Conservation (phyloP, 148 eudicot genomes). For the Suaeda aralocaspica region DNA sequence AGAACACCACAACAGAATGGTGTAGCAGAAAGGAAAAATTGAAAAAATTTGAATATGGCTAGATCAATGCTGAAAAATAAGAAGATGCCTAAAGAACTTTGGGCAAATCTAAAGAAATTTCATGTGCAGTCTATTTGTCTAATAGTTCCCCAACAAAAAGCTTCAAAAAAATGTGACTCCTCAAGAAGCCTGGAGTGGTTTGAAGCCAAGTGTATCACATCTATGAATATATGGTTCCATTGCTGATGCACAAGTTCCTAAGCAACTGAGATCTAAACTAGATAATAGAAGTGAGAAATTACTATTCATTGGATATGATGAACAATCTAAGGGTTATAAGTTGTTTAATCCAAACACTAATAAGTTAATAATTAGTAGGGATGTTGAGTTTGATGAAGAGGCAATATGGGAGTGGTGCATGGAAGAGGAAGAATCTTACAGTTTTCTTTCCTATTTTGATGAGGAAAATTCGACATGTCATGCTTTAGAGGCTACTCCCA, state of each 20-base stretch:
- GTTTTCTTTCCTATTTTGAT: too few species aligned
- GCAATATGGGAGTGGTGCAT: too few species aligned
- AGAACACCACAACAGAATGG: background rate
- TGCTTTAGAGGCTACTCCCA: too few species aligned
- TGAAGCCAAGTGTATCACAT: conserved; percentile 14
- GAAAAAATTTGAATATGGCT: too few species aligned
- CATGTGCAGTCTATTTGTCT: background rate
- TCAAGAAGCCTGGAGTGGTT: conserved; percentile 14
- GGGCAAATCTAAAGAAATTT: background rate
- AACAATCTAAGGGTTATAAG: too few species aligned
- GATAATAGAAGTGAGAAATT: too few species aligned
- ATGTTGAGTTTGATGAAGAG: too few species aligned
- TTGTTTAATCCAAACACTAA: too few species aligned
- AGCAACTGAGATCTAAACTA: conserved; percentile 12
- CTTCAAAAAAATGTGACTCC: background rate
- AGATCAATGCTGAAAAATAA: background rate
- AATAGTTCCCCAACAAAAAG: background rate
- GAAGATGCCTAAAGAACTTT: background rate
- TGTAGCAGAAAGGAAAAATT: background rate
- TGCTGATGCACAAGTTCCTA: conserved; percentile 3
- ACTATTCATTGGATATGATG: too few species aligned
- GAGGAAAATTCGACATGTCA: too few species aligned
- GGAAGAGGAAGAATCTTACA: too few species aligned
- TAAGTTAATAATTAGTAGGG: too few species aligned
- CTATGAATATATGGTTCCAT: conserved; percentile 14